Evolutionary conservation across 495 filamentous ascomycete species (phyloP), one percentile per base, ranked within the genome.

Genomic region (Bacidia rubella): DNA sequence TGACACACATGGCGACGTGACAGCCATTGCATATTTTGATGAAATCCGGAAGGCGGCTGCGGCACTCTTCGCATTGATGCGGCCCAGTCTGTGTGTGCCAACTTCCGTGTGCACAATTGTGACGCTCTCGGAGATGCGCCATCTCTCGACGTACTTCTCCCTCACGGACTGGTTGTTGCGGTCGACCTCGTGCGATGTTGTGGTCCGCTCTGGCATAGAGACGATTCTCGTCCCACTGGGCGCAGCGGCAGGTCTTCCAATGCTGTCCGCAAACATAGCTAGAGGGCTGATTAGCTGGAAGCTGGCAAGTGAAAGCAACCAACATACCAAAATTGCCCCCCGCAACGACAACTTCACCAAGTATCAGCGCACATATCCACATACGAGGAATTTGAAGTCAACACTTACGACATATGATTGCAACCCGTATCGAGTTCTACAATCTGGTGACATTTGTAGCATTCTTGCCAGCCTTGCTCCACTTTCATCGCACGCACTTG

Each of bases 221-320:
- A 23, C 55, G 62, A 5, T 54, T 24, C 47, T 71, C 70, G 15
- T 69, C 49, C 66, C 69, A 76, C 15, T 65, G 53, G 4, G 17
- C 57, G 47, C 77, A 80, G 2, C 9, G 0, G 53, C 77, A 82
- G 0, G 55, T 69, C 52, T 72, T 73, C 76, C 78, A 83, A 11
- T 11, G 29, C 1, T 52, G 45, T 2, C 73, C 75, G 54, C 78
- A 82, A 2, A 66, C 58, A 45, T 82, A 83, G 55, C 44, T 54
- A 12, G 41, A 17, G 11, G 41, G 20, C 26, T 15, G 26, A 26
- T 10, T 43, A 20, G 44, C 10, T 50, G 47, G 29, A 40, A 45
- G 2, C 7, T 12, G 12, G 11, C 23, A 11, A 19, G 20, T 9
- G 19, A 19, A 22, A 51, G 39, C 26, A 49, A 21, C 10, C 2